phyloP scores from a whole-genome alignment of 306 rosid genomes.

The Fagus sylvatica region DNA sequence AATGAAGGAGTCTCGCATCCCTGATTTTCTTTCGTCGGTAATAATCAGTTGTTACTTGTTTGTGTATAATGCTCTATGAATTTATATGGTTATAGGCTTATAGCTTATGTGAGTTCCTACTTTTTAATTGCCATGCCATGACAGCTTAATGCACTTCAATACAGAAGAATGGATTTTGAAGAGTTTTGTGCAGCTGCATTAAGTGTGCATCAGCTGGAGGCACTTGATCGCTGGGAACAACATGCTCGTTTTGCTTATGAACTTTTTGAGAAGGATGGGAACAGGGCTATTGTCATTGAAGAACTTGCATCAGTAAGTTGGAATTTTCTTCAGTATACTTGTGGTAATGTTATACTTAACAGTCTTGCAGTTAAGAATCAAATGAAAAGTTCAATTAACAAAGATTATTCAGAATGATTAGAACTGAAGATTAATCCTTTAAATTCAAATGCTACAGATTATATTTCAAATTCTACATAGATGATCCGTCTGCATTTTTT shows the following conservation, averaged over 20 bases:
- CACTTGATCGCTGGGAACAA: constrained; percentile 95
- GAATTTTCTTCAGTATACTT: constrained; percentile 9
- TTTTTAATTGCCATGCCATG: constrained; percentile 28
- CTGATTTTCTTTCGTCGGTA: constrained; percentile 83
- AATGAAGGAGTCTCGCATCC: constrained; percentile 86
- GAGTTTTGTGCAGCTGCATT: constrained; percentile 94
- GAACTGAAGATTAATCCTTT: too few species aligned
- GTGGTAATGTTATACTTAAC: neutral
- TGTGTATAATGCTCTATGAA: constrained; percentile 11
- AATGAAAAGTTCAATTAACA: too few species aligned
- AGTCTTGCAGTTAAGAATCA: neutral
- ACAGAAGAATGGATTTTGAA: constrained; percentile 97
- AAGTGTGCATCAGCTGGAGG: constrained; percentile 97
- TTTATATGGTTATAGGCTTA: constrained; percentile 21
- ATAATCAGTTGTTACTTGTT: constrained; percentile 12
- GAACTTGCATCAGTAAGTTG: constrained; percentile 93
- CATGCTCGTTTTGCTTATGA: constrained; percentile 96
- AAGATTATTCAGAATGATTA: too few species aligned
- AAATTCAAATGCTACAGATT: too few species aligned
- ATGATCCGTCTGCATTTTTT: too few species aligned
- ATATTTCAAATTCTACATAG: too few species aligned
- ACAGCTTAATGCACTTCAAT: constrained; percentile 89
- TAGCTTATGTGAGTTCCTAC: constrained; percentile 19
- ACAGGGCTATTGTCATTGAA: constrained; percentile 89
- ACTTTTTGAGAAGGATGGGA: constrained; percentile 91